Conservation (phyloP, 1,284 basidiomycete species). For the Irpex sp. region DNA sequence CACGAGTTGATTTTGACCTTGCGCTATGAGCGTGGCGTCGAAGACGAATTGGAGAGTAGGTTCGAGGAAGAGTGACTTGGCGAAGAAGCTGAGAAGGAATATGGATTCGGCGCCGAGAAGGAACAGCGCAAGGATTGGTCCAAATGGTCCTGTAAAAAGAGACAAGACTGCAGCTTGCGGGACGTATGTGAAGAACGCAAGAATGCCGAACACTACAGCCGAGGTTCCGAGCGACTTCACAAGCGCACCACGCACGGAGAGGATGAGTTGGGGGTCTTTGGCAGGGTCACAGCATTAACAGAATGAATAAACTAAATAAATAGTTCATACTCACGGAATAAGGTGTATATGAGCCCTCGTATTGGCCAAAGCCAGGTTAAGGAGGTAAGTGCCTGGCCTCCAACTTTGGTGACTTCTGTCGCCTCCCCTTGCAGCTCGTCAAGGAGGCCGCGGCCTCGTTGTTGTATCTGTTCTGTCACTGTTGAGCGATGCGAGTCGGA, state of each 20-base stretch:
- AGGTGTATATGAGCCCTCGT: slow-evolving; percentile 24
- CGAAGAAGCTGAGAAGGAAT: slow-evolving; percentile 41
- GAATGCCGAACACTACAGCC: slow-evolving; percentile 38
- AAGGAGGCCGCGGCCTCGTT: background rate
- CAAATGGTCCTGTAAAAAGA: slow-evolving; percentile 59
- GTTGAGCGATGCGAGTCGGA: background rate
- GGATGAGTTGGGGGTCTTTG: slow-evolving; percentile 28
- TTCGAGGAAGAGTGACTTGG: slow-evolving; percentile 43
- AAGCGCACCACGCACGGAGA: slow-evolving; percentile 35
- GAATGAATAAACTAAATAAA: background rate
- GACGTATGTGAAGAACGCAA: slow-evolving; percentile 65
- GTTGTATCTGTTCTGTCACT: background rate
- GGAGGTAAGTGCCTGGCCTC: slow-evolving; percentile 21
- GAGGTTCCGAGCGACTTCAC: slow-evolving; percentile 37
- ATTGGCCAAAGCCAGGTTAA: slow-evolving; percentile 31
- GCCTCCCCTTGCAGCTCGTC: slow-evolving; percentile 21
- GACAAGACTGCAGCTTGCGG: slow-evolving; percentile 67
- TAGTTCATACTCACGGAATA: slow-evolving; percentile 19
- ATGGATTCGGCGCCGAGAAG: slow-evolving; percentile 34
- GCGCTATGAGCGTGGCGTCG: slow-evolving; percentile 34
- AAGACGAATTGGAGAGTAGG: slow-evolving; percentile 44
- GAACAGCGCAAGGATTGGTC: slow-evolving; percentile 32
- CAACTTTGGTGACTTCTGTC: slow-evolving; percentile 12
- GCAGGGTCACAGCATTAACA: background rate
- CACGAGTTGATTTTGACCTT: slow-evolving; percentile 35